Percentiles rank a stretch among this genome's conserved stretches.
These are phyloP conservation scores for Coemansia guatemalensis DNA, from an alignment of 192 early-diverging fungal genomes.

Conservation along the genomic window DNA sequence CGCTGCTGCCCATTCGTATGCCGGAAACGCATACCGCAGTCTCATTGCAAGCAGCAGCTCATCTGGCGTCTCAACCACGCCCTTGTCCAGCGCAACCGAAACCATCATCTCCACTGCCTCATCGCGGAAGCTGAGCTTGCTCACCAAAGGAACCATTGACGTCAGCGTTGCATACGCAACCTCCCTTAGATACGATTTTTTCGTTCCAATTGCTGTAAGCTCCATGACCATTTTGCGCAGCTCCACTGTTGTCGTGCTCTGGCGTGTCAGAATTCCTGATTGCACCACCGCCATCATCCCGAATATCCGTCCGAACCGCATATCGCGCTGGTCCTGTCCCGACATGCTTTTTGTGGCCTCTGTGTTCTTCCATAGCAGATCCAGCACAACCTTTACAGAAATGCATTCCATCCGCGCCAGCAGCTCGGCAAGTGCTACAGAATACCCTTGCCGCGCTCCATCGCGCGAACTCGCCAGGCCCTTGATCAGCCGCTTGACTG, in stretches of 20 bases:
- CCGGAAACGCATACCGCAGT: conserved; percentile 33
- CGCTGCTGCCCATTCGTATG: conserved; percentile 44
- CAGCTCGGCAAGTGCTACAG: conserved; percentile 89
- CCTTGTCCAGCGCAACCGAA: conserved; percentile 44
- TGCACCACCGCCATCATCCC: conserved; percentile 79
- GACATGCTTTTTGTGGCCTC: conserved; percentile 62
- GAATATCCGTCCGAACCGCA: conserved; percentile 90
- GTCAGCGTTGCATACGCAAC: conserved; percentile 70
- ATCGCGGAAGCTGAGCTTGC: conserved; percentile 15
- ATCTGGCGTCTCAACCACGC: conserved; percentile 47
- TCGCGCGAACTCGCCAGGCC: conserved; percentile 85
- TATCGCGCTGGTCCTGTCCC: conserved; percentile 87
- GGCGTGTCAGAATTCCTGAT: conserved; percentile 70
- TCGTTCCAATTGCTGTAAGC: conserved; percentile 65
- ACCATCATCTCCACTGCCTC: conserved; percentile 48
- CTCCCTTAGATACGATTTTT: conserved; percentile 83
- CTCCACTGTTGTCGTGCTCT: conserved; percentile 67
- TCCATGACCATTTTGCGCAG: conserved; percentile 66
- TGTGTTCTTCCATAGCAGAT: conserved; percentile 68
- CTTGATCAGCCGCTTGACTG: conserved; percentile 79
- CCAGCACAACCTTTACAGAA: conserved; percentile 65
- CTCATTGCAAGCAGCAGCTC: conserved; percentile 48
- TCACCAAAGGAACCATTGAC: conserved; percentile 42
- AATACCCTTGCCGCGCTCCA: conserved; percentile 93
- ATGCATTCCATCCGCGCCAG: conserved; percentile 46